Base-by-base conservation (phyloP, 345 rosid species). In the Aquilaria yunnanensis region DNA sequence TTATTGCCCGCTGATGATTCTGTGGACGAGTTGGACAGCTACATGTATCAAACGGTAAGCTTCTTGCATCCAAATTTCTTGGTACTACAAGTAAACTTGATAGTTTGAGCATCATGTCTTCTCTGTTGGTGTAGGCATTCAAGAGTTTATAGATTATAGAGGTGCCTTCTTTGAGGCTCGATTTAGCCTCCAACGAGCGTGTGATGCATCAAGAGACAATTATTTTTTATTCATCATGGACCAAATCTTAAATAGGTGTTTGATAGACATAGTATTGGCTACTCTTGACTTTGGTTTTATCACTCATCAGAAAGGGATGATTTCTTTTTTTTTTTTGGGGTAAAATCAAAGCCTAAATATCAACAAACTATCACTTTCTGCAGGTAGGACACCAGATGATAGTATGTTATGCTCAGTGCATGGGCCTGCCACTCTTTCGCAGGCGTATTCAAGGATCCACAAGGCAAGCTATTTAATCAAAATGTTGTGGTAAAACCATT, bases 381-480 rank as follows among this genome's bases (percentile, higher is more conserved):
- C 70, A 94, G 96, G 97, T 94, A 34, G 99, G 97, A 48, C 99
- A 94, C 71, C 96, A 91, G 70, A 88, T 94, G 67, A 64, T 95
- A 67, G 93, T 76, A 61, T 72, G 94, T 47, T 95, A 89, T 56
- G 96, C 96, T 1, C 86, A 89, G 69, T 95, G 98, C 66, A 91
- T 89, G 88, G 89, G 91, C 51, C 65, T 95, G 71, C 96, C 99
- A 7, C 72, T 95, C 77, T 89, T 89, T 56, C 69, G 96, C 54
- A 81, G 91, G 74, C 72, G 87, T 63, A 95, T 89, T 69, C 74
- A 65, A 74, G 99, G 99, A 72, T 85, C 92, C 65, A 76, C 87
- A 3, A 87, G 92, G 99, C 84, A 79, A 86, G 84, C 62, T 45
- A 47, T 53, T 72, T 72, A 65, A 61, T 46, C 56, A 55, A 43